Percentiles rank a stretch among this genome's conserved stretches.
These are phyloP conservation scores for Phaeophleospora eucalypticola DNA, from an alignment of 2,329 filamentous ascomycete species.

Conservation along the genomic window DNA sequence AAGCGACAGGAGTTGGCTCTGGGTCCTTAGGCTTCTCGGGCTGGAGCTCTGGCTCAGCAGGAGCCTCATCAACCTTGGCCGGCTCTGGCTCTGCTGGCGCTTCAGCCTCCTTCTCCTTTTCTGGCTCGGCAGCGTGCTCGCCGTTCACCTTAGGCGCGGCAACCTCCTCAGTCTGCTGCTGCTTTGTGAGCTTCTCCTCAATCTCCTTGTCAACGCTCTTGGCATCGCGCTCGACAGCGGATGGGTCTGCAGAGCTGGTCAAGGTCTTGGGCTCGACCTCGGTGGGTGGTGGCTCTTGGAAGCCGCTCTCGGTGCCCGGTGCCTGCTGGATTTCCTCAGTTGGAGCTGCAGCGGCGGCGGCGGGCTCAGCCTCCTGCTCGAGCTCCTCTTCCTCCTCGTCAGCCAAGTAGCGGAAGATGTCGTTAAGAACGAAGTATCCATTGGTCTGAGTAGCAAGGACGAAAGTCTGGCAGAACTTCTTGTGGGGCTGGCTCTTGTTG, in stretches of 20 bases:
- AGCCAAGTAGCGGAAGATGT: slow-evolving; percentile 91
- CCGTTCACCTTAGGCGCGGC: slow-evolving; percentile 28
- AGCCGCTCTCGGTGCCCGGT: slow-evolving; percentile 33
- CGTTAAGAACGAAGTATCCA: slow-evolving; percentile 97
- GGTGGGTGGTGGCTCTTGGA: slow-evolving; percentile 40
- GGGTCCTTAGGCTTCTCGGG: slow-evolving; percentile 59
- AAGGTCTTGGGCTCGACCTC: slow-evolving; percentile 31
- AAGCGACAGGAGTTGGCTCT: slow-evolving; percentile 52
- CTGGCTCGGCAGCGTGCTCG: slow-evolving; percentile 34
- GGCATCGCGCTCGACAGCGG: slow-evolving; percentile 42
- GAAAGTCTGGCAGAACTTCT: slow-evolving; percentile 97
- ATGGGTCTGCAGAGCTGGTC: slow-evolving; percentile 34
- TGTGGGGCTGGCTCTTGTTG: slow-evolving; percentile 84
- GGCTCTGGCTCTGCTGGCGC: slow-evolving; percentile 27
- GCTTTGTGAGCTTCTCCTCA: slow-evolving; percentile 54
- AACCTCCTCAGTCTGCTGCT: slow-evolving; percentile 25
- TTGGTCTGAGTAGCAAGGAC: slow-evolving; percentile 93
- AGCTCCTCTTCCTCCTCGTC: slow-evolving; percentile 73
- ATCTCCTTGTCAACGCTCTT: slow-evolving; percentile 67
- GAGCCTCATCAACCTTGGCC: slow-evolving; percentile 28
- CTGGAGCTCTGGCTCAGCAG: slow-evolving; percentile 40
- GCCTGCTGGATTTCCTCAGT: slow-evolving; percentile 33
- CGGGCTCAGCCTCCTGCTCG: slow-evolving; percentile 68
- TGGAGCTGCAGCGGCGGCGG: slow-evolving; percentile 35
- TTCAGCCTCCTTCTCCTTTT: slow-evolving; percentile 36